A percentile compares a stretch with the other conserved stretches of the same genome.
phyloP scores from a whole-genome alignment of 352 stramenopile genomes.

The Pythium insidiosum region DNA sequence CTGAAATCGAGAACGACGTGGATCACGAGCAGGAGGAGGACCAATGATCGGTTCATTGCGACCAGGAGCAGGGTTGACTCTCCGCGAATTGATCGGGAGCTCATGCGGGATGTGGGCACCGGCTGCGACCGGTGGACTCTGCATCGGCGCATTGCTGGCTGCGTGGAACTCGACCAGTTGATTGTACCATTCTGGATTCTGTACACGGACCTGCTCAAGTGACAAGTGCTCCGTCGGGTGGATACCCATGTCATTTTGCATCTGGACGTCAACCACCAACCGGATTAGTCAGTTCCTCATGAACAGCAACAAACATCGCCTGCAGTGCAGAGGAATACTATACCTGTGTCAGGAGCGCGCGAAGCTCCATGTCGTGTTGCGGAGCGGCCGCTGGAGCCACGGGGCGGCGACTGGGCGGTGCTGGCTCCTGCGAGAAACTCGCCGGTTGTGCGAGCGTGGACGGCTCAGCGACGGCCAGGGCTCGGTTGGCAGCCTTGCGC shows the following conservation, averaged over 20 bases:
- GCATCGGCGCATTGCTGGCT: slow-evolving; percentile 11
- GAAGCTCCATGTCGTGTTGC: slow-evolving; percentile 72
- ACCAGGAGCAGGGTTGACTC: background rate
- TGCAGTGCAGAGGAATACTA: slow-evolving; percentile 6
- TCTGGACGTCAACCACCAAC: no score
- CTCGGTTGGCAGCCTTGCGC: slow-evolving; percentile 51
- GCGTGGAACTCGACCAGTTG: slow-evolving; percentile 66
- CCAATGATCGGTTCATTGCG: background rate
- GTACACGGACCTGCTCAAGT: slow-evolving; percentile 78
- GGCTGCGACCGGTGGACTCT: slow-evolving; percentile 2
- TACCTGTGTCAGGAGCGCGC: slow-evolving; percentile 70
- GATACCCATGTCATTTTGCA: slow-evolving; percentile 85
- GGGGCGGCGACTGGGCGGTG: slow-evolving; percentile 1
- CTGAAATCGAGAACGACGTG: slow-evolving; percentile 25
- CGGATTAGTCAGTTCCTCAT: background rate
- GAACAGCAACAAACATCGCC: no score
- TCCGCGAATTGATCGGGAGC: background rate
- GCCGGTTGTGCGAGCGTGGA: slow-evolving; percentile 23
- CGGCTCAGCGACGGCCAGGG: slow-evolving; percentile 38
- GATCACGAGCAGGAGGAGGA: slow-evolving; percentile 15
- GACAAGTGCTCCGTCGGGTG: slow-evolving; percentile 82
- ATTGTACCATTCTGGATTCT: slow-evolving; percentile 82
- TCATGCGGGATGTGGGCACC: background rate
- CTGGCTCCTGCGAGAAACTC: slow-evolving; percentile 41
- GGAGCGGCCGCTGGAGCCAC: slow-evolving; percentile 9